Evolutionary conservation across 371 early-diverging fungal species (phyloP), one percentile per base, ranked within the genome.

Genomic region (Circinella umbellata): DNA sequence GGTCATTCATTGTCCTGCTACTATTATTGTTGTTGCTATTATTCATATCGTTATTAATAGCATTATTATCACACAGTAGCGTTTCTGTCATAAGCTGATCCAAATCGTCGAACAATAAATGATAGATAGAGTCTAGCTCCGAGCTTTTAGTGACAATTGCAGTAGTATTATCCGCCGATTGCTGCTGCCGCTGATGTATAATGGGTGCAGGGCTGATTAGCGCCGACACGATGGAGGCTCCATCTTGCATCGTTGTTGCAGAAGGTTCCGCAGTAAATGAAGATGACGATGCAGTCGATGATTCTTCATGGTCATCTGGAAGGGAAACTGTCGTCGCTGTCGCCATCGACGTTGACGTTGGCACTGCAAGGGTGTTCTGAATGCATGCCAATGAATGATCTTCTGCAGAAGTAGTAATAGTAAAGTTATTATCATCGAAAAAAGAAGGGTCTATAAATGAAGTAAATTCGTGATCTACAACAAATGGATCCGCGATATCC

Each of bases 401-500:
- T 8, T 51, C 51, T 15, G 51, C 14, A 34, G 27, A 46, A 47
- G 34, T 38, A 46, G 38, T 38, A n/a, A 46, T 9, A 13, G 53
- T 34, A 14, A 57, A 57, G 57, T 34, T 57, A n/a, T n/a, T 57
- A 17, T 34, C 63, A 27, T 47, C 63, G 20, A 63, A 63, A 47
- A 47, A 63, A 46, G 38, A 63, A n/a, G 63, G 63, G 20, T 63
- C 63, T 13, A 63, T 63, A n/a, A 63, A 63, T n/a, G 63, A 63
- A 20, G 57, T 47, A 38, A 63, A 63, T 47, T 57, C 57, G 27
- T 57, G 57, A n/a, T 57, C 57, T n/a, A 57, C 63, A 63, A 63
- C 42, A 18, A 63, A 63, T 47, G 63, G 42, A 63, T 63, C 63
- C 11, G 63, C 48, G 46, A 63, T 34, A 35, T 47, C 47, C 63